These are phyloP conservation scores for Cryptococcus wingfieldii DNA, from an alignment of 1,284 basidiomycete species.

Conservation along the genomic window DNA sequence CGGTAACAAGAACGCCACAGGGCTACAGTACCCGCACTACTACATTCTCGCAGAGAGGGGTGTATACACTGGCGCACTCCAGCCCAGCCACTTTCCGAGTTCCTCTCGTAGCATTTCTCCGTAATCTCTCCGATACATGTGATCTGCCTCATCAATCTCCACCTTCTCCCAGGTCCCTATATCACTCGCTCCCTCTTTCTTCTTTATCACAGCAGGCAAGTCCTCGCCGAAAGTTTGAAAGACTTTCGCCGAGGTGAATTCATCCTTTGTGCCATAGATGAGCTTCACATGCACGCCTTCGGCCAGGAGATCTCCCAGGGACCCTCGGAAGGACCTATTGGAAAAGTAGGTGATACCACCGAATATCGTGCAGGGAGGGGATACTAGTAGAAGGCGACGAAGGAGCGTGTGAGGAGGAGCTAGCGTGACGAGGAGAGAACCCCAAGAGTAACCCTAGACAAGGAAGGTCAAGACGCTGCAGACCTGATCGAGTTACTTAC, in stretches of 20 bases:
- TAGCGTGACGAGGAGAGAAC: constrained; percentile 22
- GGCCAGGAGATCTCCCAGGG: constrained; percentile 10
- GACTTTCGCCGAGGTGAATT: constrained; percentile 28
- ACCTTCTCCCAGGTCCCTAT: constrained; percentile 9
- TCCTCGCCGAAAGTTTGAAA: constrained; percentile 13
- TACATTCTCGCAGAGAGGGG: no score
- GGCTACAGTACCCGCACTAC: no score
- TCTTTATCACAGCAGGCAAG: not conserved
- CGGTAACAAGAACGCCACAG: no score
- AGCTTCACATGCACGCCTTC: constrained; percentile 15
- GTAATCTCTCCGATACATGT: constrained; percentile 31
- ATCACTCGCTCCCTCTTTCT: not conserved
- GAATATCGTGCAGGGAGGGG: constrained; percentile 37
- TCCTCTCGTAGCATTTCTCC: constrained; percentile 17
- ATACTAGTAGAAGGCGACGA: constrained; percentile 29
- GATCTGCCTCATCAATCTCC: constrained; percentile 34
- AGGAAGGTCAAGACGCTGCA: not conserved
- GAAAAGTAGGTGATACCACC: constrained; percentile 23
- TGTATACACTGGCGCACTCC: not conserved
- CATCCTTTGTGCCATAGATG: constrained; percentile 32
- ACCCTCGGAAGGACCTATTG: constrained; percentile 20
- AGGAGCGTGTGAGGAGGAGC: constrained; percentile 12
- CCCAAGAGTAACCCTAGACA: constrained; percentile 44
- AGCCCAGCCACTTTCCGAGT: constrained; percentile 24
- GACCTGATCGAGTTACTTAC: constrained; percentile 9